Evolutionary conservation across 2,329 filamentous ascomycete species (phyloP), one percentile per base, ranked within the genome.

Genomic region (Pseudomassariella vexata): DNA sequence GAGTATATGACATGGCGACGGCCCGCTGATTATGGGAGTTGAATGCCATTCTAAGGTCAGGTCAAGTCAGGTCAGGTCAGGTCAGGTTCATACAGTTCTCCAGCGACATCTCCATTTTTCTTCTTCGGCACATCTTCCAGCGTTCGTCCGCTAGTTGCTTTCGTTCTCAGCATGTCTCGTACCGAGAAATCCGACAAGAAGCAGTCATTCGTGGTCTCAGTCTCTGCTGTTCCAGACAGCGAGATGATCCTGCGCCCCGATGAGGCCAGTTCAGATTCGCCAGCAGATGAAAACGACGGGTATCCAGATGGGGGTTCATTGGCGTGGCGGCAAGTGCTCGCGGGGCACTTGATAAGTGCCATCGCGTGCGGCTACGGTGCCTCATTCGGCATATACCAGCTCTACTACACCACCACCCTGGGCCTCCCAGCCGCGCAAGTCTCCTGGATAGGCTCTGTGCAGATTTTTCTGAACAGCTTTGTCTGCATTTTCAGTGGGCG

Each of bases 251-350:
- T 36, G 15, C 21, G 22, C 14, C 14, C 24, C 7, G 24, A 26
- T 9, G 24, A 26, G 9, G 8, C 8, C 8, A 9, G 14, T 8
- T 7, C 5, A 10, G 17, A 20, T 10, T 14, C 19, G 4, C 10
- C 27, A 19, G 18, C 26, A 12, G 23, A 27, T 19, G 26, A 32
- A n/a, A 36, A 36, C n/a, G 26, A 42, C 6, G n/a, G n/a, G n/a
- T 44, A 49, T 3, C 68, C 66, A 1, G 65, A 70, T 27, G 66
- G 68, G 17, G 69, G 68, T 9, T 41, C 59, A 29, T 40, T 48
- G 10, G 70, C 68, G 11, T 74, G 70, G 70, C 59, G 56, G 1
- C 70, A 73, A 44, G 66, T 73, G 7, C 28, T 67, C 14, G 63
- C 66, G 6, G 60, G 60, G 19, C 55, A 66, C 24, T 55, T 70